Evolutionary conservation across 106 monocot genomes (phyloP), one percentile per base, ranked within the genome.

Genomic region (Phalaenopsis aphrodite): DNA sequence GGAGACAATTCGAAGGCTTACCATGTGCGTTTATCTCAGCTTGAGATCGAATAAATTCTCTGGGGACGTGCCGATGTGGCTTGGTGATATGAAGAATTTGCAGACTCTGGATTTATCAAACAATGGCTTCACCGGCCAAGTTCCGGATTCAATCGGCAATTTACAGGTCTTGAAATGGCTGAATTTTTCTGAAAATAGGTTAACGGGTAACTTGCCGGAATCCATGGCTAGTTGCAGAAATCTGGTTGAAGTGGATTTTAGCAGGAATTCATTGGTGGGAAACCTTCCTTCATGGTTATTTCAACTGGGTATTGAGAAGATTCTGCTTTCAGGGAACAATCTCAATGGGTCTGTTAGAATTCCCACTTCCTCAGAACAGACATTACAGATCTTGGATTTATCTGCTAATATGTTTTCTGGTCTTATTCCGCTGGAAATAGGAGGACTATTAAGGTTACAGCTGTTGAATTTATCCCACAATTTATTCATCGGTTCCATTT

Each of bases 201-300:
- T 99, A 61, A 78, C 66, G 12, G 93, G 99, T 57, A 82, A 81
- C 77, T 88, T 99, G 86, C 95, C 99, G 4, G 89, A 85, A 45
- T 87, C 91, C n/a, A 85, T 99, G 45, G 77, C 66, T 10, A 48
- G 61, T 42, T 91, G 88, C 55, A 84, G 55, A 16, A 85, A 67
- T 43, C 79, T 99, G n/a, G 5, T 52, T 78, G 79, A 82, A 10
- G 83, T 90, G 14, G 86, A 93, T 85, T 88, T 99, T 42, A 93
- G 93, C 76, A 24, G 64, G 68, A 99, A 99, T 79, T 77, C 77
- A 2, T 76, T 99, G 55, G 81, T 83, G 30, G 99, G 99, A 1
- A 79, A 61, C 79, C 85, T 99, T 56, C 99, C 99, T 7, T 45
- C 80, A 4, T 99, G 99, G 99, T 38, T 86, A 75, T 93, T 91